Base-by-base conservation (phyloP, 192 early-diverging fungal species). In the Backusella morwellensis region DNA sequence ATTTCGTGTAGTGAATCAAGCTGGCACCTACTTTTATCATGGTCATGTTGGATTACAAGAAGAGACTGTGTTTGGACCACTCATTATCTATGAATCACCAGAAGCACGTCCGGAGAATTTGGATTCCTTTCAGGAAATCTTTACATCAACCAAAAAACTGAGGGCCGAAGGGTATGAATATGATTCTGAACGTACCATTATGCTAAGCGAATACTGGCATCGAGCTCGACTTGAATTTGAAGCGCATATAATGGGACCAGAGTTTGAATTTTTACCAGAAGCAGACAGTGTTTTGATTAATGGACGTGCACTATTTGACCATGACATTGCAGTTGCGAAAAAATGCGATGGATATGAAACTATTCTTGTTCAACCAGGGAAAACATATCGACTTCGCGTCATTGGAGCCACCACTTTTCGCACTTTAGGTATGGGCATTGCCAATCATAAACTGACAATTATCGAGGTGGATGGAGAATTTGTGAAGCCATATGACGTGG, bases 241-340 rank as follows among this genome's bases (percentile, higher is more conserved):
- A 35, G 29, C 36, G 8, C 74, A 67, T 56, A 42, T 79, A 4
- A 52, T 74, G 66, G 73, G 77, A 0, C 41, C 77, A 15, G 14
- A 63, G 5, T 79, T 74, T 38, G 29, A 17, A 0, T 41, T 42
- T 42, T 41, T 79, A 38, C 72, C 77, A 41, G 77, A 79, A 21
- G 85, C 87, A 0, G 81, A 89, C 68, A 87, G 76, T 42, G 78
- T 83, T 32, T 73, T 87, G 17, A 87, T 89, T 80, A 89, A 89
- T 69, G 87, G 87, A 70, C 56, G 41, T 9, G 44, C 66, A 0
- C 15, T 75, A 15, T 66, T 68, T 35, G 44, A 72, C 32, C 41
- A 36, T 23, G 19, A 42, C 17, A 35, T 26, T 34, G 23, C 29
- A 32, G 2, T 40, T 21, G 14, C 66, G 19, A 56, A 19, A 44